Conservation (phyloP, 306 rosid species). For the Casuarina cunninghamiana region DNA sequence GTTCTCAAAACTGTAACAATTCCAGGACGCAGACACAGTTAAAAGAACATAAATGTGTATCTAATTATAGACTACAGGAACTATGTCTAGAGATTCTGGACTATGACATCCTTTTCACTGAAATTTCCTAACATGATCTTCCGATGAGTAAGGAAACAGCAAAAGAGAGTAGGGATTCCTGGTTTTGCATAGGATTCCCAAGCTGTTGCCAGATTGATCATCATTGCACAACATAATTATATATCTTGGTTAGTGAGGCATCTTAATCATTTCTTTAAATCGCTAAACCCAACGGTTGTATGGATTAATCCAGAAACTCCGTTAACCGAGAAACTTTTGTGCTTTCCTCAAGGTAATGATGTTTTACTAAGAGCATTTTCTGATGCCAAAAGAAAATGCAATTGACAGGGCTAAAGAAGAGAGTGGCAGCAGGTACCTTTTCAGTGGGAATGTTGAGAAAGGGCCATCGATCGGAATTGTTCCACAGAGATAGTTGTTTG, state of each 20-base stretch:
- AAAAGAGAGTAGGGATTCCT: background rate
- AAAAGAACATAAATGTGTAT: background rate
- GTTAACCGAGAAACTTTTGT: too few species aligned
- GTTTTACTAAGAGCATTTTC: too few species aligned
- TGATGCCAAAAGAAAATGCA: background rate
- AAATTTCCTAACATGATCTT: background rate
- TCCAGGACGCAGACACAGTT: background rate
- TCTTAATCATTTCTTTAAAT: too few species aligned
- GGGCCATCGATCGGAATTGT: constrained; percentile 94
- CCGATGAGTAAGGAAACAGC: background rate
- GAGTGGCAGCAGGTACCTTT: constrained; percentile 48
- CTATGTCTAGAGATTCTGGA: background rate
- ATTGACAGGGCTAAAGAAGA: constrained; percentile 3
- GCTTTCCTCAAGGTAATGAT: too few species aligned
- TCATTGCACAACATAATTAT: too few species aligned
- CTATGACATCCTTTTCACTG: background rate
- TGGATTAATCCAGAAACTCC: too few species aligned
- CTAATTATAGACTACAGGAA: background rate
- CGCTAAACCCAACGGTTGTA: too few species aligned
- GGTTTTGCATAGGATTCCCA: background rate
- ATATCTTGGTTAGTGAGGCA: too few species aligned
- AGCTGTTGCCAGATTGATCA: too few species aligned
- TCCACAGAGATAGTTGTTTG: constrained; percentile 87
- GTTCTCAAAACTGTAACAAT: constrained; percentile 68
- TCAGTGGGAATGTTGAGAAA: constrained; percentile 71